Evolutionary conservation across 1,139 yeast genomes (phyloP), one percentile per base, ranked within the genome.

Genomic region (Kurtzmaniella natalensis): DNA sequence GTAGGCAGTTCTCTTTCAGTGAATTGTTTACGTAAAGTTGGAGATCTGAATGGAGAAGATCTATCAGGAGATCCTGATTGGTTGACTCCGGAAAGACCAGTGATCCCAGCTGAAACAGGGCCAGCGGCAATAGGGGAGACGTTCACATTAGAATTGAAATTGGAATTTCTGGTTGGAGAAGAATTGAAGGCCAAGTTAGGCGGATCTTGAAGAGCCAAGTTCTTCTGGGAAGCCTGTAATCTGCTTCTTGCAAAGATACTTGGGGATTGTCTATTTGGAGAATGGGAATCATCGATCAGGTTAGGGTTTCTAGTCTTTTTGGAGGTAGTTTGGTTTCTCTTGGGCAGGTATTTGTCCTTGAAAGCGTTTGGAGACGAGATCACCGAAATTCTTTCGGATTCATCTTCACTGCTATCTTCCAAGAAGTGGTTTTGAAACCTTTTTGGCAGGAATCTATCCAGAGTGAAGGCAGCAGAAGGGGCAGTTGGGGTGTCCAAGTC

Each of bases 1-100:
- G 66, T 72, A 22, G 92, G 92, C 0, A 88, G 81, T 47, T 81
- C 88, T 43, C 72, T 60, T 17, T 72, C 61, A 1, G 87, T 78
- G 45, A 68, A 79, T 35, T 70, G 70, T 7, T 78, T 71, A 45
- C 81, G 57, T 3, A 78, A 69, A 3, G 81, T 74, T 3, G 44
- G 43, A 34, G 41, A 23, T 11, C 26, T 23, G 3, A 16, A 23
- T 25, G 24, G 39, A 22, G 37, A 39, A 8, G 33, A 16, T 18
- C 24, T 18, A 19, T 17, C 16, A 16, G 23, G 17, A 18, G 25
- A 38, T 42, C 31, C 31, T n/a, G n/a, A n/a, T n/a, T n/a, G n/a
- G n/a, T n/a, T n/a, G n/a, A n/a, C n/a, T n/a, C n/a, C n/a, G 15
- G 30, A 5, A 15, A 26, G 29, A 11, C 22, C 30, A n/a, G 30